phyloP scores from a whole-genome alignment of 1,284 basidiomycete species.

The Pseudozyma pruni region DNA sequence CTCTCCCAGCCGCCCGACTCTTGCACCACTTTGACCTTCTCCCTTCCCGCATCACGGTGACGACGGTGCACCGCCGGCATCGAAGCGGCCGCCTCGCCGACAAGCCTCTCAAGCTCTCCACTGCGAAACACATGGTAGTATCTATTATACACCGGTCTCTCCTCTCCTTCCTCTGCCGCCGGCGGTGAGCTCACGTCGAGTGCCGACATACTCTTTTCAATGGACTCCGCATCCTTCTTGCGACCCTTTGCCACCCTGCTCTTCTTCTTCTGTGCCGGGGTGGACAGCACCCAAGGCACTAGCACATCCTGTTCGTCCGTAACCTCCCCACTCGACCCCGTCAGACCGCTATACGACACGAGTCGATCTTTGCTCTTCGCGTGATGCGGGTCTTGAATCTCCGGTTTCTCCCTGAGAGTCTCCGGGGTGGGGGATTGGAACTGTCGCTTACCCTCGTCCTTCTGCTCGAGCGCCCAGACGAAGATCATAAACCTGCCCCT shows the following conservation, averaged over 20 bases:
- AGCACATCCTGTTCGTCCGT: slow-evolving; percentile 60
- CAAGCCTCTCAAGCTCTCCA: slow-evolving; percentile 62
- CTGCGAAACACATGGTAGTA: slow-evolving; percentile 66
- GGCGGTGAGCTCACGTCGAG: slow-evolving; percentile 2
- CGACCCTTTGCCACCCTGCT: slow-evolving; percentile 5
- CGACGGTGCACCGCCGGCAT: slow-evolving; percentile 20
- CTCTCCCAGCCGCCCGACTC: slow-evolving; percentile 64
- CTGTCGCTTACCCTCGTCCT: slow-evolving; percentile 68
- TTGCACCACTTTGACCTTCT: slow-evolving; percentile 24
- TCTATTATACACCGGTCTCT: slow-evolving; percentile 55
- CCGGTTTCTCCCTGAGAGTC: slow-evolving; percentile 9
- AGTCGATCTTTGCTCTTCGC: slow-evolving; percentile 27
- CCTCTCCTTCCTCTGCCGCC: background rate
- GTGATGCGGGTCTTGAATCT: slow-evolving; percentile 36
- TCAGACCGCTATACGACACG: slow-evolving; percentile 33
- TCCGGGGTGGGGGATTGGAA: slow-evolving; percentile 44
- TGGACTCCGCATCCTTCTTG: background rate
- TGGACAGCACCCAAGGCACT: slow-evolving; percentile 64
- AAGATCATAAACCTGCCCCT: slow-evolving; percentile 88
- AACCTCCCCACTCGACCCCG: slow-evolving; percentile 1
- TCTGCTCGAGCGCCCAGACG: slow-evolving; percentile 98
- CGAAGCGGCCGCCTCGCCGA: slow-evolving; percentile 45
- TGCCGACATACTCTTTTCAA: slow-evolving; percentile 8
- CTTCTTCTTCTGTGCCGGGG: slow-evolving; percentile 11
- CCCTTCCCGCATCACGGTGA: background rate